Evolutionary conservation across 2,329 filamentous ascomycete genomes (phyloP), one percentile per base, ranked within the genome.

Genomic region (Cladobotryum mycophilum): DNA sequence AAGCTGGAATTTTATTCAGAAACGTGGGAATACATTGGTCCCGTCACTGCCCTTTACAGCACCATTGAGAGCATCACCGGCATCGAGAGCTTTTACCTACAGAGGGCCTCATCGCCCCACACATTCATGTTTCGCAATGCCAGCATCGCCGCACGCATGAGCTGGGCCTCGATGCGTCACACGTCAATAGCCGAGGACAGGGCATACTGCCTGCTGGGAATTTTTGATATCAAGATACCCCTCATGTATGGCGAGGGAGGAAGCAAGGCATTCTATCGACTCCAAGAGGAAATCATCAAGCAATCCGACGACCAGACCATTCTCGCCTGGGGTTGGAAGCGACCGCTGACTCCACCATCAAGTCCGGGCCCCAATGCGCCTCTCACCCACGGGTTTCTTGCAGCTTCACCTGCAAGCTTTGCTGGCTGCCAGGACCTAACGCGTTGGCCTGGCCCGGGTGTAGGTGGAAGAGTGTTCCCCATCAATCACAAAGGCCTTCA

Each of bases 221-320:
- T 54, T 33, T 54, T 54, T 38, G 45, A 48, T 17, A 34, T 54
- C 33, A 35, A 51, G 15, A 54, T 54, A 44, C 48, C 52, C 5
- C 20, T 46, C 11, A 48, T 50, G 13, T 54, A 54, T 17, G 52
- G 52, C 18, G 52, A 54, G 40, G 30, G 40, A 41, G 30, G 40
- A 34, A 20, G 20, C 34, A 41, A 45, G 30, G 51, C 51, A 18
- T 41, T 47, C 13, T 17, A 33, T 12, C 42, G 47, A 5, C 47
- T 53, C 13, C 20, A 47, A n/a, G 20, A 40, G 30, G 41, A 46
- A 37, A 49, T 53, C 20, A 44, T 30, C 30, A 44, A 44, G 13
- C 38, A 41, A 14, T 9, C 17, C 17, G 38, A 41, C 38, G 38
- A 41, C 38, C 38, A 41, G 17, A 41, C 38, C 17, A 41, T 41